Conservation (phyloP, 108 stramenopile species). For the Poteriospumella lacustris region DNA sequence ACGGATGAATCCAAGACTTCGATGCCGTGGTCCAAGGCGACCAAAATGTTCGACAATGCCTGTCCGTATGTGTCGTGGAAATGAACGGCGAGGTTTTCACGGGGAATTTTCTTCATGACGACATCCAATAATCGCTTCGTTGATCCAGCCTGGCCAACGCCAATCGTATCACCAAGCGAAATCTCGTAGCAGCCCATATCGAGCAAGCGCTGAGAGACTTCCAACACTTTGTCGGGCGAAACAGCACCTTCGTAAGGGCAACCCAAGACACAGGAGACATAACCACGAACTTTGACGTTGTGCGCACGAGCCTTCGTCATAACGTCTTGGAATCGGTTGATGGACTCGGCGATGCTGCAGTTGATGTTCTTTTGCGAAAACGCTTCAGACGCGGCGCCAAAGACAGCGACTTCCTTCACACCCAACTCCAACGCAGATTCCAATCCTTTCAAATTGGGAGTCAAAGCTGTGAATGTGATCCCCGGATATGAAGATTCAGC, state of each 20-base stretch:
- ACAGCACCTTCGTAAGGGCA: conserved; percentile 76
- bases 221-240: conserved; percentile 56
- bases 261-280: conserved; percentile 75
- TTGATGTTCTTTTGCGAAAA: conserved; percentile 76
- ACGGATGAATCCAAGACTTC: conserved; percentile 69
- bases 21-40: conserved; percentile 62
- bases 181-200: conserved; percentile 79
- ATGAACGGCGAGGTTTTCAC: conserved; percentile 64
- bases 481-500: conserved; percentile 12
- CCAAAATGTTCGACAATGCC: conserved; percentile 72
- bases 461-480: conserved; percentile 53
- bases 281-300: conserved; percentile 66
- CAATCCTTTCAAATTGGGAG: conserved; percentile 70
- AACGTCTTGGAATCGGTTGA: conserved; percentile 65
- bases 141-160: conserved; percentile 63
- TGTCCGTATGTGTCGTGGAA: conserved; percentile 85
- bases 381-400: conserved; percentile 72
- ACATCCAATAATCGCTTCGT: conserved; percentile 53
- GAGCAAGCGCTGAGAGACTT: conserved; percentile 56
- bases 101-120: conserved; percentile 38
- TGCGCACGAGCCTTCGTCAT: conserved; percentile 43
- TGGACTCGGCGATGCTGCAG: conserved; percentile 69
- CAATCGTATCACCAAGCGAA: conserved; percentile 79
- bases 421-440: conserved; percentile 49
- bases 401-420: conserved; percentile 71